phyloP scores from a whole-genome alignment of 129 eudicot species.

The Erigeron canadensis region DNA sequence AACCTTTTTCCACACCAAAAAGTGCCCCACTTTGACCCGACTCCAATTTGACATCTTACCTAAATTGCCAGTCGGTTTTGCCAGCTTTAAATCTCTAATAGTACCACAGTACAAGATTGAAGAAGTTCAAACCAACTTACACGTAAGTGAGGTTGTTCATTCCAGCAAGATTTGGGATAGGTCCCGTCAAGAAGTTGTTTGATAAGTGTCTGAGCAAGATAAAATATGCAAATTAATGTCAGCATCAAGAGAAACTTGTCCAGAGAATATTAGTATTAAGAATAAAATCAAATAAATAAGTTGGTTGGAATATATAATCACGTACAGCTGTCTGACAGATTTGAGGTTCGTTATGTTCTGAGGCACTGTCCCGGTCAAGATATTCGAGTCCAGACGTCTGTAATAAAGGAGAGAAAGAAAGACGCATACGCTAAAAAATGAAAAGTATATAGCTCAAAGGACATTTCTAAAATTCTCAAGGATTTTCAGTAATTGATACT shows the following conservation, averaged over 20 bases:
- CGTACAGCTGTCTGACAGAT: conserved; percentile 66
- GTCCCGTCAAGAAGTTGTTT: conserved; percentile 64
- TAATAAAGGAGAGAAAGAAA: conserved; percentile 1
- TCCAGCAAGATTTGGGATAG: conserved; percentile 68
- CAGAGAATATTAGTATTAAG: neutral
- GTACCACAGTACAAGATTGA: neutral
- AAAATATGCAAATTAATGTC: conserved; percentile 14
- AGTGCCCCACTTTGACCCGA: neutral
- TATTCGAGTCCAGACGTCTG: conserved; percentile 84
- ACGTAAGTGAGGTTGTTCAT: conserved; percentile 59
- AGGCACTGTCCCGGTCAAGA: conserved; percentile 60
- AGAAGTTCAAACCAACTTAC: conserved; percentile 49
- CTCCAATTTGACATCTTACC: neutral
- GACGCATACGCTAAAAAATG: neutral
- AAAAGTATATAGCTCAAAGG: neutral
- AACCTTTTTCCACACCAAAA: neutral
- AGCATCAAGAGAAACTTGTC: neutral
- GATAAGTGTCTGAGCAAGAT: conserved; percentile 61
- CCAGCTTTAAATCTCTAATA: neutral
- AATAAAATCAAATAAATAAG: neutral
- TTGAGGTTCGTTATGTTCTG: conserved; percentile 50
- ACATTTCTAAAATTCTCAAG: neutral
- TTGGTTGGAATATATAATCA: neutral
- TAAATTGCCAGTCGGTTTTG: neutral
- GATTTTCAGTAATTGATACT: conserved; percentile 39